A percentile compares a stretch with the other conserved stretches of the same genome.
phyloP scores from a whole-genome alignment of 2,329 filamentous ascomycete species.

The Aspergillus alliaceus region DNA sequence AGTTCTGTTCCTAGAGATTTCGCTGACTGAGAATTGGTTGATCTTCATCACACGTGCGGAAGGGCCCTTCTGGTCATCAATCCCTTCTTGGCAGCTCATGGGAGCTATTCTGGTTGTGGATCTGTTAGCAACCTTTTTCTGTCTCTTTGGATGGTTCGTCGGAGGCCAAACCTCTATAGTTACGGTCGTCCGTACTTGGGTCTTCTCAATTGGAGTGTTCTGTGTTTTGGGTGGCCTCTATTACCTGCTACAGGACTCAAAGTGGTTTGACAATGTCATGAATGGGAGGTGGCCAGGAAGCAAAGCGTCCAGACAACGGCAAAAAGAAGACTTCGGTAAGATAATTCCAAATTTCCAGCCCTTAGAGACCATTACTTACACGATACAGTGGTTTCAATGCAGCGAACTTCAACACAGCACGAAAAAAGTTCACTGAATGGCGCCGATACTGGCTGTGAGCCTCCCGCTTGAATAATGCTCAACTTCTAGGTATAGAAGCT shows the following conservation, averaged over 20 bases:
- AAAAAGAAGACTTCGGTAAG: constrained; percentile 86
- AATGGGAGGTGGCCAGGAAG: constrained; percentile 79
- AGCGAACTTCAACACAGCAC: constrained; percentile 88
- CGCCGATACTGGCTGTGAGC: constrained; percentile 2
- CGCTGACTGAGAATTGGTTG: constrained; percentile 90
- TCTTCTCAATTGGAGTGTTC: constrained; percentile 89
- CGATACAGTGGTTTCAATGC: constrained; percentile 73
- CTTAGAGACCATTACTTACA: constrained; percentile 48
- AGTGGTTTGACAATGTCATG: constrained; percentile 88
- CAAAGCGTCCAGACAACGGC: constrained; percentile 77
- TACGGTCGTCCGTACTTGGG: constrained; percentile 83
- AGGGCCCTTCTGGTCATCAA: constrained; percentile 86
- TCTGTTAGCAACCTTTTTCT: constrained; percentile 81
- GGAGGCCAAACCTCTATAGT: constrained; percentile 71
- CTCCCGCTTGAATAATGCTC: not conserved
- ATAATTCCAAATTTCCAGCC: constrained; percentile 21
- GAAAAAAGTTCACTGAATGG: constrained; percentile 61
- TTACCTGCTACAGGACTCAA: constrained; percentile 78
- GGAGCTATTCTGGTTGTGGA: constrained; percentile 80
- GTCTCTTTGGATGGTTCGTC: constrained; percentile 80
- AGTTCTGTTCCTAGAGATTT: constrained; percentile 86
- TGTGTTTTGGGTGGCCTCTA: constrained; percentile 76
- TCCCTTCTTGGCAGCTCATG: constrained; percentile 80
- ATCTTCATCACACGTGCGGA: constrained; percentile 96
- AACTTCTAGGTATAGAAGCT: not conserved